These are phyloP conservation scores for Chenopodium quinoa DNA, from an alignment of 148 eudicot species.

Conservation along the genomic window DNA sequence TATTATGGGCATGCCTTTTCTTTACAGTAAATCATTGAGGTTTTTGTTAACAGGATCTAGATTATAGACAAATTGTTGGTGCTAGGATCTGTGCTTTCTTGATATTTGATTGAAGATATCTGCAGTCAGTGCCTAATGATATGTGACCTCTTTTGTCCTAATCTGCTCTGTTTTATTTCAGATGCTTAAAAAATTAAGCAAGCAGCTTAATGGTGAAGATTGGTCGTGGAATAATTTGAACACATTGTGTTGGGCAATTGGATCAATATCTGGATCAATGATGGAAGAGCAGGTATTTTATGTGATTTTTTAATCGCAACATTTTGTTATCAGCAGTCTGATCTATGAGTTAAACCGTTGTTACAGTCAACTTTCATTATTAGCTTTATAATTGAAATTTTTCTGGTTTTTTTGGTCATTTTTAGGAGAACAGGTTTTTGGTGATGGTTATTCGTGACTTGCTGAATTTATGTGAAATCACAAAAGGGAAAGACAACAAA, in stretches of 20 bases:
- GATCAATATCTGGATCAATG: slow-evolving; percentile 99
- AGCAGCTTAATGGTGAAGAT: slow-evolving; percentile 91
- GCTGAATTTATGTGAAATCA: slow-evolving; percentile 87
- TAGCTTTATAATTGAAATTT: slow-evolving; percentile 3
- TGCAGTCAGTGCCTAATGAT: not conserved
- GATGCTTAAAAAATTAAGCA: slow-evolving; percentile 88
- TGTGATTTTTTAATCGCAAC: not conserved
- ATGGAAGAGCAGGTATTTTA: slow-evolving; percentile 81
- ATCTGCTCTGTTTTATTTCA: slow-evolving; percentile 21
- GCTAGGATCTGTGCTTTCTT: not conserved
- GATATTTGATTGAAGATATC: not conserved
- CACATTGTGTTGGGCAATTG: slow-evolving; percentile 99
- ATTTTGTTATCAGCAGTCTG: not conserved
- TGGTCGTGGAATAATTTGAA: slow-evolving; percentile 99
- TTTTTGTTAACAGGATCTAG: not conserved
- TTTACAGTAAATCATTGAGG: not conserved
- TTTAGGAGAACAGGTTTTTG: slow-evolving; percentile 95
- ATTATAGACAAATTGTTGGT: not conserved
- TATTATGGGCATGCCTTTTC: not conserved
- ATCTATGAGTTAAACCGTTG: not conserved
- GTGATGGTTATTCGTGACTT: slow-evolving; percentile 99
- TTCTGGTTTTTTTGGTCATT: not conserved
- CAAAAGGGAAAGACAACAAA: slow-evolving; percentile 98
- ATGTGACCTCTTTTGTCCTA: not conserved
- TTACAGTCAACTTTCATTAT: not conserved